Evolutionary conservation across 1,284 basidiomycete genomes (phyloP), one percentile per base, ranked within the genome.

Genomic region (Sporisorium graminicola): DNA sequence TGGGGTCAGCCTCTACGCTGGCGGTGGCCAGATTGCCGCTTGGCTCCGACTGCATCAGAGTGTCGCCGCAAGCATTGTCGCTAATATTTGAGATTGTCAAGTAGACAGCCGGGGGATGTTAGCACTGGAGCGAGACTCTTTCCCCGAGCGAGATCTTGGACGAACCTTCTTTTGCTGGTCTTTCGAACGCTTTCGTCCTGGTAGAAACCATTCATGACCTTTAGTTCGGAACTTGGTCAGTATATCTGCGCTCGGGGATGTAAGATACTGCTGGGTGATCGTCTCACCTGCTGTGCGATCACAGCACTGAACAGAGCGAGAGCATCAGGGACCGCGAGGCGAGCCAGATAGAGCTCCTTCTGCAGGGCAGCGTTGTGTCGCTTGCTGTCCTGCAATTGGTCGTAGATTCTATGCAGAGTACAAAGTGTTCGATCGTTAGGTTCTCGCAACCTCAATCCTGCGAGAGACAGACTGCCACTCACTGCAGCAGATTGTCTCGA

Each of bases 401-500:
- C 53, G 43, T 63, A 55, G 7, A 72, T 42, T 16, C 69, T 72
- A 33, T 26, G 24, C 5, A 29, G 47, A 27, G 18, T 14, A 31
- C 16, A 16, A 10, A 33, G 46, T 16, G n/a, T 2, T 12, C 24
- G 35, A 16, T 29, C 29, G 16, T 43, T 35, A 26, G 7, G 5
- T 27, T 16, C 13, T 40, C 14, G 31, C 33, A 13, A 4, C 14
- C 5, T 8, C 14, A 2, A 5, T 20, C 2, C 37, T 40, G 2
- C 4, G 9, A 29, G 12, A 9, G 7, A 22, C 8, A 5, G 3
- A 5, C 2, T 12, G 6, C 8, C 8, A 71, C 73, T 63, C 26
- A 75, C 73, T 75, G 63, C 13, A 71, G n/a, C n/a, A 75, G 50
- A 47, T 70, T 70, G 49, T 75, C 67, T 27, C 61, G 40, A 3